Evolutionary conservation across 495 filamentous ascomycete genomes (phyloP).

Genomic region (Ascodesmis nigricans): DNA sequence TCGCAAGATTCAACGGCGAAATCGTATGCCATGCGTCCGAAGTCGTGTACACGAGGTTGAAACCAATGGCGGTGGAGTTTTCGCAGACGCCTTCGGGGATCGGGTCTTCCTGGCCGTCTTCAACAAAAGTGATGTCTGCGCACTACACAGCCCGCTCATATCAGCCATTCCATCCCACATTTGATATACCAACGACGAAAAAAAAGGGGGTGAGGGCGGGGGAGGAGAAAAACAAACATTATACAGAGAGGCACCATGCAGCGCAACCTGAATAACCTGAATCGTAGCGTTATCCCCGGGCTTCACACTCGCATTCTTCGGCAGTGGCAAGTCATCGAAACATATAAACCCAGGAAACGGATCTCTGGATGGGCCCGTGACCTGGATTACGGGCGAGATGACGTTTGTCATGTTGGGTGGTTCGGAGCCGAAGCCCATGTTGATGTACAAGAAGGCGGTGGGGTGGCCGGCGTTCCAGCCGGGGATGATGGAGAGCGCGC

Average conservation of each 20-base stretch:
- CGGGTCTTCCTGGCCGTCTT: constrained; percentile 37
- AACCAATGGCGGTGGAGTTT: constrained; percentile 39
- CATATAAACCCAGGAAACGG: constrained; percentile 76
- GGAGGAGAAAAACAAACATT: constrained; percentile 42
- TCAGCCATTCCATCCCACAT: constrained; percentile 9
- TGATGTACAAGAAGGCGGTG: constrained; percentile 75
- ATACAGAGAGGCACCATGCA: constrained; percentile 75
- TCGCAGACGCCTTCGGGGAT: constrained; percentile 39
- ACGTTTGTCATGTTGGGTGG: constrained; percentile 77
- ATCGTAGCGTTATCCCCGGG: constrained; percentile 83
- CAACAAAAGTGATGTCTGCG: constrained; percentile 61
- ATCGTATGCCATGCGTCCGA: neutral
- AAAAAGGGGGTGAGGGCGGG: neutral
- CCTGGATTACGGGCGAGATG: constrained; percentile 67
- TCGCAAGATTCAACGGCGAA: neutral
- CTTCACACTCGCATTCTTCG: constrained; percentile 45
- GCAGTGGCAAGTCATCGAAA: constrained; percentile 74
- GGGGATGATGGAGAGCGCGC: constrained; percentile 64
- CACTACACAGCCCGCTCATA: constrained; percentile 35
- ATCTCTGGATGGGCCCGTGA: constrained; percentile 58
- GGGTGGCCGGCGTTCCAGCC: constrained; percentile 89
- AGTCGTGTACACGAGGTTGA: constrained; percentile 39
- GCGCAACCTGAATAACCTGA: constrained; percentile 71
- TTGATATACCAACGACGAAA: neutral
- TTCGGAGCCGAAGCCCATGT: constrained; percentile 63